Evolutionary conservation across 2,329 filamentous ascomycete genomes (phyloP), one percentile per base, ranked within the genome.

Genomic region (Macroventuria anomochaeta): DNA sequence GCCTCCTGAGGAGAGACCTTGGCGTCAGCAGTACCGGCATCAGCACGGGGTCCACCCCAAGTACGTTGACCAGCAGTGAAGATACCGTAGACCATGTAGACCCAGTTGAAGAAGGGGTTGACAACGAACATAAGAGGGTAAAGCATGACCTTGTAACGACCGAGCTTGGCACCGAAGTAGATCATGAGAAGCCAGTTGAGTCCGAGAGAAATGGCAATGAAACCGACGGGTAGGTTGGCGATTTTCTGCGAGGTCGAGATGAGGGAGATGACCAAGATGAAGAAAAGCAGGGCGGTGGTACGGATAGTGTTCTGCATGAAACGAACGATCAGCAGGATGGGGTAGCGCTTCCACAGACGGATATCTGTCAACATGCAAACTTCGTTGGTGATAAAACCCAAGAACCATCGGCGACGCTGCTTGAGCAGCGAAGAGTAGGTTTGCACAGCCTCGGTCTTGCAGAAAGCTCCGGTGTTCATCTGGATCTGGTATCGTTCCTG

Each of bases 101-200:
- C 85, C 93, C 93, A 97, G 76, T 97, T 97, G 82, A 97, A 93
- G 71, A 97, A 96, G 0, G 95, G 93, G 70, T 97, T 97, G 59
- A 97, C 75, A 39, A 96, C 77, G 72, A 97, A 97, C 92, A 97
- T 97, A 58, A 97, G 67, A 0, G 93, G 93, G 71, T 97, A 97
- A 5, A 97, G 81, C 88, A 91, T 93, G 58, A 96, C 89, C 80
- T 99, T 97, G 80, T 88, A 97, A 10, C 95, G 85, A 56, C 88
- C 87, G 41, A 97, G 83, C 75, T 91, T 92, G 49, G 88, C 84
- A 20, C 91, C 93, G 73, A 97, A 97, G 79, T 96, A 97, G 57
- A 97, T 79, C 93, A 97, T 97, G 73, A 97, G 85, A 42, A 91
- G 72, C 88, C 93, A 97, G 72, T 97, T 97, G 32, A 97, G 81